phyloP scores from a whole-genome alignment of 2,329 filamentous ascomycete genomes.

The Arthroderma sp. region DNA sequence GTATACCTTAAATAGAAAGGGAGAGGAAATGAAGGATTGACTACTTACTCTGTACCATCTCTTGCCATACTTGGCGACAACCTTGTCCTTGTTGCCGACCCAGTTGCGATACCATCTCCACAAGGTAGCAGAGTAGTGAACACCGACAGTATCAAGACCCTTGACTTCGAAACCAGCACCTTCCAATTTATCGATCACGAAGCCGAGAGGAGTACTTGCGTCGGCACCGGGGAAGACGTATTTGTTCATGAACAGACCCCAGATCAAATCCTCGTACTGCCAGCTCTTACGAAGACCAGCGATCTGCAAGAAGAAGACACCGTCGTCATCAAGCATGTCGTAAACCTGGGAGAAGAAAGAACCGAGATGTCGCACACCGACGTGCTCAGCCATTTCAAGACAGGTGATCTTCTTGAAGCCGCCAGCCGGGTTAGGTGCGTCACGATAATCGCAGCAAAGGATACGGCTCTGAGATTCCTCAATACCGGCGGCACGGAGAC shows the following conservation, averaged over 20 bases:
- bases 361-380: conserved; percentile 79
- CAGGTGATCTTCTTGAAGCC: conserved; percentile 92
- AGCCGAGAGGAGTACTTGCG: conserved; percentile 83
- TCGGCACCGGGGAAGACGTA: conserved; percentile 97
- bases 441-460: conserved; percentile 93
- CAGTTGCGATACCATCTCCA: conserved; percentile 99
- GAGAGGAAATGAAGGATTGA: conserved; percentile 2
- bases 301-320: conserved; percentile 90
- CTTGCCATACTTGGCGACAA: conserved; percentile 86
- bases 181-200: conserved; percentile 74
- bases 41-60: conserved; percentile 80
- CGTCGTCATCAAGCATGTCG: conserved; percentile 93
- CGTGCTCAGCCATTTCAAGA: conserved; percentile 97
- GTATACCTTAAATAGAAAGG: background rate
- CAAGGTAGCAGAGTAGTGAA: conserved; percentile 91
- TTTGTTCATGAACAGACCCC: conserved; percentile 99
- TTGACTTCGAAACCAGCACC: conserved; percentile 83
- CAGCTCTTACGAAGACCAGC: conserved; percentile 85
- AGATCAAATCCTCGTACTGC: conserved; percentile 97
- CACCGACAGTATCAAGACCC: conserved; percentile 79
- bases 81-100: conserved; percentile 85
- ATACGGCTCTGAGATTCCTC: conserved; percentile 80
- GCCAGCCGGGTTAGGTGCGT: conserved; percentile 66
- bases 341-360: conserved; percentile 74
- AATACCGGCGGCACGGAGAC: conserved; percentile 68